Base-by-base conservation (phyloP, 352 stramenopile species). In the Phytophthora ramorum region DNA sequence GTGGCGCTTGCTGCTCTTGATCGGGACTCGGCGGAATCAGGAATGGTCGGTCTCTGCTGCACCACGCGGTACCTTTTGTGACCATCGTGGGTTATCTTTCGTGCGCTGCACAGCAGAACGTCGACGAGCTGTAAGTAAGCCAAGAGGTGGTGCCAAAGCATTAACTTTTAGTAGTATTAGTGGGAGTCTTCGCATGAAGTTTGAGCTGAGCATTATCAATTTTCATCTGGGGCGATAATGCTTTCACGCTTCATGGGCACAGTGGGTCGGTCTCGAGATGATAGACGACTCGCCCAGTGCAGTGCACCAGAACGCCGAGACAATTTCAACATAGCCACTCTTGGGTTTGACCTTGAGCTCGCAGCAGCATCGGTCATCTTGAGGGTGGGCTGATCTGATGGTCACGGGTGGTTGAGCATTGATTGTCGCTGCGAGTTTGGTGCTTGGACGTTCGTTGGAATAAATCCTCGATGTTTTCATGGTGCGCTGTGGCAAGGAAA, bases 41-140 rank as follows among this genome's bases (percentile, higher is more conserved):
- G 49, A 66, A 54, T 66, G 58, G 9, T 50, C 46, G 35, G 35
- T 32, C 47, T 58, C 56, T 47, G 57, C 51, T 58, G 24, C 16
- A 24, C 22, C 22, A 20, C 53, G 28, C 13, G 19, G 61, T 47
- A 57, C 45, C 19, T 37, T 63, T 59, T 70, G 46, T 61, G n/a
- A 35, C 35, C 35, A 57, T 54, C 26, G 46, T 17, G 10, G 22
- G 16, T 44, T 38, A 49, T 58, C 24, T 7, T 53, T 34, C 20
- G 32, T 28, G 46, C 22, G 22, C 22, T 40, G 34, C 32, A 24
- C 38, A 45, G 17, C n/a, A 45, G 1, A 26, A 37, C n/a, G n/a
- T n/a, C n/a, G n/a, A n/a, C n/a, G n/a, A n/a, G n/a, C n/a, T n/a
- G n/a, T n/a, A n/a, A n/a, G n/a, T n/a, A n/a, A n/a, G n/a, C n/a